A percentile compares a stretch with the other conserved stretches of the same genome.
phyloP scores from a whole-genome alignment of 108 stramenopile species.

The Pseudonitzschia delicatissima region DNA sequence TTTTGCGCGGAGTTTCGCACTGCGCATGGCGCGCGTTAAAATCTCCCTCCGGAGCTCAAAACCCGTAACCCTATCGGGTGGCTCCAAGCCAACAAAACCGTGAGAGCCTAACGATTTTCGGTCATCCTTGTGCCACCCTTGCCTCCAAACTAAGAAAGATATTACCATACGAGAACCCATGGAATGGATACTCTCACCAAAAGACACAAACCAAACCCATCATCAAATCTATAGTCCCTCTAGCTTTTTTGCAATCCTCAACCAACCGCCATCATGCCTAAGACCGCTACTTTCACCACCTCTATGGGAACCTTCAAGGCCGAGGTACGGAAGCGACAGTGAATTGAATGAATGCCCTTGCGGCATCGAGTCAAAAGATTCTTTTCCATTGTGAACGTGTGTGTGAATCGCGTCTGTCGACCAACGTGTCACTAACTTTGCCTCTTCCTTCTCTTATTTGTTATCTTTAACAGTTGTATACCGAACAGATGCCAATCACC shows the following conservation, averaged over 20 bases:
- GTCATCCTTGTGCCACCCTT: too few species aligned
- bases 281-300: conserved; percentile 57
- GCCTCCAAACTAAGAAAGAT: too few species aligned
- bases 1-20: too few species aligned
- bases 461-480: conserved; percentile 49
- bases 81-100: neutral
- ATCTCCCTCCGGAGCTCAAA: too few species aligned
- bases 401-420: neutral
- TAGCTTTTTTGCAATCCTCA: too few species aligned
- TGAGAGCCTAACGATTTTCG: neutral
- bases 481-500: conserved; percentile 58
- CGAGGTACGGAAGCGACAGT: conserved; percentile 29
- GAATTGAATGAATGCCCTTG: neutral
- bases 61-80: neutral
- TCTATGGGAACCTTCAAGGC: conserved; percentile 67
- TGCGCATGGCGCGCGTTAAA: too few species aligned
- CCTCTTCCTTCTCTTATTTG: too few species aligned
- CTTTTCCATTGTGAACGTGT: neutral
- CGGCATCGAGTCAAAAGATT: neutral
- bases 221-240: too few species aligned
- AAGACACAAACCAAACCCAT: neutral
- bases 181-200: too few species aligned
- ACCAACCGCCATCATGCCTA: conserved; percentile 27
- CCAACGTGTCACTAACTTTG: too few species aligned
- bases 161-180: too few species aligned